Evolutionary conservation across 257 asterid genomes (phyloP).

Genomic region (Solanum verrucosum): DNA sequence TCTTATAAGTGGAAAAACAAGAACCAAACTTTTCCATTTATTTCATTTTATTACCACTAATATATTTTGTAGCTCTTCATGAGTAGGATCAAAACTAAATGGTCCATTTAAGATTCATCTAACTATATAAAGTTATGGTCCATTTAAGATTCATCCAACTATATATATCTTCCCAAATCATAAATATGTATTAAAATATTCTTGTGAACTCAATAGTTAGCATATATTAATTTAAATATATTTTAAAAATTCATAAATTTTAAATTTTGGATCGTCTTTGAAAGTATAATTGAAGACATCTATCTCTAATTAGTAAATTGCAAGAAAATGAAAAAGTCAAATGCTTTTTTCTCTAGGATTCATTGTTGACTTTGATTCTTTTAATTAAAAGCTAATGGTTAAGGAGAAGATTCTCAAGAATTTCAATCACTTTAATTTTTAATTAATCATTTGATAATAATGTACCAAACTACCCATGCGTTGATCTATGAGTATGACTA

Average conservation of each 20-base stretch:
- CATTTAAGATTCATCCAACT: background rate
- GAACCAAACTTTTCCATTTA: background rate
- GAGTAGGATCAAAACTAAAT: background rate
- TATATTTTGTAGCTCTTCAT: background rate
- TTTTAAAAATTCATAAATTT: background rate
- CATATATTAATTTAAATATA: background rate
- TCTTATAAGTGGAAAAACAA: background rate
- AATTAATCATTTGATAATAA: background rate
- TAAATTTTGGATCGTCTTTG: background rate
- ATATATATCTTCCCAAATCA: background rate
- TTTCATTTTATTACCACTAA: background rate
- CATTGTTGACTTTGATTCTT: background rate
- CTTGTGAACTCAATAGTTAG: background rate
- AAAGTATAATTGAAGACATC: background rate
- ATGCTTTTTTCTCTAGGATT: background rate
- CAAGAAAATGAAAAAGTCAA: background rate
- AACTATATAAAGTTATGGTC: background rate
- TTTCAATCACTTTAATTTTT: background rate
- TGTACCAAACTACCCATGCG: background rate
- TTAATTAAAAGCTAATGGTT: background rate
- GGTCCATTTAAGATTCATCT: background rate
- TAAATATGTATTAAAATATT: background rate
- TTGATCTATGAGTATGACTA: background rate
- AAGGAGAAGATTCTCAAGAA: background rate
- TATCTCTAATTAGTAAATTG: background rate